Base-by-base conservation (phyloP, 75 land plant genomes). In the Selaginella tamariscina region DNA sequence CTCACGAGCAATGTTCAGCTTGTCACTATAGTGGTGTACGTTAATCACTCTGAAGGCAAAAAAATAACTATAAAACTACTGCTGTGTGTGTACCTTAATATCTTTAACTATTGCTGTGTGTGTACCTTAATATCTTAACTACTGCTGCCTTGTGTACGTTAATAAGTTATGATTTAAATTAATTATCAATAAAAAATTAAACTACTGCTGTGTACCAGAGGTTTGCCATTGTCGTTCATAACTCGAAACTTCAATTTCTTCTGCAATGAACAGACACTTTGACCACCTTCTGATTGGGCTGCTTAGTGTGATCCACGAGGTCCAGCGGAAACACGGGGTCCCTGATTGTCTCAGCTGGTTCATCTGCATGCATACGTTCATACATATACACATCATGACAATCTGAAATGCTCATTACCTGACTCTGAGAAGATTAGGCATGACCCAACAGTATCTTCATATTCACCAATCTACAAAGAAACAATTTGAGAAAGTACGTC, bases 401-500 rank as follows among this genome's bases (percentile, higher is more conserved):
- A 68, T 24, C 60, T n/a, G 23, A 32, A 26, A 66, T 30, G 32
- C 2, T 0, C 54, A 75, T 65, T 30, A 87, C 91, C 85, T 21
- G 28, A 68, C 72, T 87, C 91, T n/a, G 81, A 60, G 65, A 84
- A 84, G 29, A 80, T 71, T 33, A 77, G 65, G 83, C 84, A 83
- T 2, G 87, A 77, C n/a, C 91, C 91, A 28, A 87, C 72, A 2
- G 91, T 87, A 65, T 87, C 91, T 68, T 78, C 77, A 67, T 87
- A 87, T 49, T 87, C 82, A 24, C 91, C 91, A 44, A 87, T 80
- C 91, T 65, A 26, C 20, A 28, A 5, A 9, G 32, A 20, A 65
- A 65, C 27, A 64, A 71, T 8, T 13, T 2, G 18, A 65, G 18
- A 28, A 5, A 60, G 63, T 21, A 60, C 24, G 63, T 21, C 5